phyloP scores from a whole-genome alignment of 148 eudicot genomes.

The Dysphania ambrosioides region DNA sequence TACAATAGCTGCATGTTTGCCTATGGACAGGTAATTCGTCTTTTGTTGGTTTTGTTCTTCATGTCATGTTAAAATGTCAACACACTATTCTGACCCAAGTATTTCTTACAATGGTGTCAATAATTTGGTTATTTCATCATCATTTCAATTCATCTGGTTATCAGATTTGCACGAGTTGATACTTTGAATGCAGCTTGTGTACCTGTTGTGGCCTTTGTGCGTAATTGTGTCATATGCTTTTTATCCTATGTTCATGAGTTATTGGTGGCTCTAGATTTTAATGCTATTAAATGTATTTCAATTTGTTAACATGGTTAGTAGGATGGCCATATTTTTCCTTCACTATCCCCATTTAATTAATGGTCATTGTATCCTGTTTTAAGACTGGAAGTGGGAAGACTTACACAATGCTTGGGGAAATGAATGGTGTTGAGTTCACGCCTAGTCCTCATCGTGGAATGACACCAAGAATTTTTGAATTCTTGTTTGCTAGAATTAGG shows the following conservation, averaged over 20 bases:
- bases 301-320: not conserved
- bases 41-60: not conserved
- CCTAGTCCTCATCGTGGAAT: conserved; percentile 91
- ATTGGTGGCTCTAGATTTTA: not conserved
- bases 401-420: conserved; percentile 96
- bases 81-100: not conserved
- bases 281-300: not conserved
- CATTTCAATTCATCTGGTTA: not conserved
- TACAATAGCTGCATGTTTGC: conserved; percentile 97
- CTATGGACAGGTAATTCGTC: conserved; percentile 77
- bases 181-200: not conserved
- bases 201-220: not conserved
- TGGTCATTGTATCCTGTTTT: not conserved
- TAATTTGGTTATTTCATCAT: not conserved
- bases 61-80: not conserved
- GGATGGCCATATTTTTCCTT: not conserved
- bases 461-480: conserved; percentile 96
- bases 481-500: conserved; percentile 91
- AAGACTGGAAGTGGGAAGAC: conserved; percentile 99
- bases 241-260: not conserved
- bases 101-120: not conserved
- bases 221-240: not conserved
- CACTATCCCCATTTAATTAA: not conserved
- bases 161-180: not conserved
- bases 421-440: conserved; percentile 64